Conservation (phyloP, 352 stramenopile genomes). For the Pythium insidiosum region DNA sequence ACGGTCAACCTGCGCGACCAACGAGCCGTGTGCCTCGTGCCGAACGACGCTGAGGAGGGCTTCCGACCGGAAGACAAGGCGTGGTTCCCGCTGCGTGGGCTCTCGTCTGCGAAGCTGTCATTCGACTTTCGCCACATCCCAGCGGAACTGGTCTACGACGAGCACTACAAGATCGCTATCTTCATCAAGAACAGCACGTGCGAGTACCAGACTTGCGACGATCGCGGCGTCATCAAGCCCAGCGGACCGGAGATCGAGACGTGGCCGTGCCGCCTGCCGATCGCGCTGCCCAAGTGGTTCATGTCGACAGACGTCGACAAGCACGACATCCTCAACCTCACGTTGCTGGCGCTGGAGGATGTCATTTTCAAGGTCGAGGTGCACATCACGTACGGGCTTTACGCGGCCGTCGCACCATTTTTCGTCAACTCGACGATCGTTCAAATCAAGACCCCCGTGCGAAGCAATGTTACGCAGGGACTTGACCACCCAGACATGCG, state of each 20-base stretch:
- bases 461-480: slow-evolving; percentile 70
- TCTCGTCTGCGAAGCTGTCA: slow-evolving; percentile 89
- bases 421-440: slow-evolving; percentile 91
- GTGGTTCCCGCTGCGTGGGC: slow-evolving; percentile 89
- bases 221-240: slow-evolving; percentile 36
- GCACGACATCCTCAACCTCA: slow-evolving; percentile 92
- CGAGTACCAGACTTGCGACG: slow-evolving; percentile 79
- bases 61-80: slow-evolving; percentile 70
- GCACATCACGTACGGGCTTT: slow-evolving; percentile 93
- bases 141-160: slow-evolving; percentile 86
- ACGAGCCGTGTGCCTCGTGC: slow-evolving; percentile 11
- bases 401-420: slow-evolving; percentile 70
- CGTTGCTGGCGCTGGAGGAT: slow-evolving; percentile 93
- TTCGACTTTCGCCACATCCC: slow-evolving; percentile 95
- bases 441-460: slow-evolving; percentile 60
- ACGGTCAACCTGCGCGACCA: too few species aligned
- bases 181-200: slow-evolving; percentile 92
- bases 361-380: slow-evolving; percentile 93
- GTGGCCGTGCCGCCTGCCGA: slow-evolving; percentile 86
- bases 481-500: slow-evolving; percentile 50
- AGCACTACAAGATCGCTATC: slow-evolving; percentile 95
- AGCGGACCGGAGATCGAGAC: slow-evolving; percentile 74
- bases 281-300: slow-evolving; percentile 91
- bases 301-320: slow-evolving; percentile 86
- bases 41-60: slow-evolving; percentile 63